Percentiles rank a stretch among this genome's conserved stretches.
These are phyloP conservation scores for Kitagawia praeruptora DNA, from an alignment of 129 eudicot genomes.

Conservation along the genomic window DNA sequence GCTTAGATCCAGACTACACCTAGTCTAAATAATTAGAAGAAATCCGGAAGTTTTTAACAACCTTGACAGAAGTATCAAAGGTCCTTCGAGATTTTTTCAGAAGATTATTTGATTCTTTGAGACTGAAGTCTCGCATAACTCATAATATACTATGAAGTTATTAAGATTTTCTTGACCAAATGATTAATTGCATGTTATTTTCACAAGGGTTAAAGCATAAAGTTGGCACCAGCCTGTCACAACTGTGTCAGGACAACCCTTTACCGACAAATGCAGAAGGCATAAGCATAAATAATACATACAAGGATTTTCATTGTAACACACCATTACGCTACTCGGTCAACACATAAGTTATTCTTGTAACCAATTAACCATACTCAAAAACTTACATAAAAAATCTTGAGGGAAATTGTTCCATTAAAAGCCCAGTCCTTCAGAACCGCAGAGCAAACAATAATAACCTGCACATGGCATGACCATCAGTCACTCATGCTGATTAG, in stretches of 20 bases:
- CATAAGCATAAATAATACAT: neutral
- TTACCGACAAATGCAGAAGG: neutral
- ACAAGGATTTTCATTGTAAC: neutral
- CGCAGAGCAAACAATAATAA: slow-evolving; percentile 34
- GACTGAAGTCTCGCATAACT: neutral
- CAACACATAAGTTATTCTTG: neutral
- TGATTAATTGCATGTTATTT: neutral
- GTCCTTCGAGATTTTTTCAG: neutral
- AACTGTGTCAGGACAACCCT: neutral
- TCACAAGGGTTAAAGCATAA: neutral
- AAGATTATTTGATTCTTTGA: neutral
- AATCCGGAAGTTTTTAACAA: neutral
- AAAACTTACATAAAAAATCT: slow-evolving; percentile 62
- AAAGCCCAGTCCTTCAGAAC: slow-evolving; percentile 57
- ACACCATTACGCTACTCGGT: neutral
- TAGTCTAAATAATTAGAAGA: neutral
- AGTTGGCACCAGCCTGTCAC: neutral
- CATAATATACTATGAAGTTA: neutral
- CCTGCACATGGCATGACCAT: slow-evolving; percentile 28
- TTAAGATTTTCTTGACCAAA: neutral
- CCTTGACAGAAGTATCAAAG: neutral
- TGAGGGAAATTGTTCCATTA: slow-evolving; percentile 27
- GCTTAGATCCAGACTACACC: neutral
- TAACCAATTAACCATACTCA: neutral
- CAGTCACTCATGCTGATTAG: neutral